These are phyloP conservation scores for Malassezia pachydermatis DNA, from an alignment of 1,284 basidiomycete species.

Conservation along the genomic window DNA sequence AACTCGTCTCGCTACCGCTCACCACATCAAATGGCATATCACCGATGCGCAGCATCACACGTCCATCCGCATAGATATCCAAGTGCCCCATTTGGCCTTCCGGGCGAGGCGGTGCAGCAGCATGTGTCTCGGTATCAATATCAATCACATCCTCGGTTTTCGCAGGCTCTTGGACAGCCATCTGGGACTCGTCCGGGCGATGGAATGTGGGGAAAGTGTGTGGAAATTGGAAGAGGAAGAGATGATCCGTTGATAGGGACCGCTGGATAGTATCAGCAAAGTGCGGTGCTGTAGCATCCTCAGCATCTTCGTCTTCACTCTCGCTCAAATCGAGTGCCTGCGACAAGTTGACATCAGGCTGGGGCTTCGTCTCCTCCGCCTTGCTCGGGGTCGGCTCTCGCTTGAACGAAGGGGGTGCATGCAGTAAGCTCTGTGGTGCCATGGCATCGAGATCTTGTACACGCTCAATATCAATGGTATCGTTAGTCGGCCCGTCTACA, in stretches of 20 bases:
- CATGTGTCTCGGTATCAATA: constrained; percentile 15
- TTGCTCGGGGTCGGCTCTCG: constrained; percentile 37
- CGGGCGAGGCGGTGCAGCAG: neutral
- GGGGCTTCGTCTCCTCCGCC: constrained; percentile 24
- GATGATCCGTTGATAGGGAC: constrained; percentile 52
- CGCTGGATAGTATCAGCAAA: constrained; percentile 51
- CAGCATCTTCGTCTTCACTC: constrained; percentile 72
- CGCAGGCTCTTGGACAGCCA: neutral
- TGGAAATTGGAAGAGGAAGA: constrained; percentile 89
- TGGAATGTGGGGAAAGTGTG: constrained; percentile 69
- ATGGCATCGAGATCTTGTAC: constrained; percentile 73
- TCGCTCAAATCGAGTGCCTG: constrained; percentile 72
- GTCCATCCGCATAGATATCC: constrained; percentile 36
- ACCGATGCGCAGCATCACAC: constrained; percentile 35
- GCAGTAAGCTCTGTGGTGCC: constrained; percentile 65
- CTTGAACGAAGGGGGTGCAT: constrained; percentile 46
- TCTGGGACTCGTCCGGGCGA: neutral
- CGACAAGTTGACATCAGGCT: constrained; percentile 53
- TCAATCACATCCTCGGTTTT: constrained; percentile 2
- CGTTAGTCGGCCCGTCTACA: constrained; percentile 6
- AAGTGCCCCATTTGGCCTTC: constrained; percentile 41
- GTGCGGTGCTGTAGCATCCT: constrained; percentile 72
- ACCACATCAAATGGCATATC: constrained; percentile 56
- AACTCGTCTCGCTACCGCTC: constrained; percentile 72
- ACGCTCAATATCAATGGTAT: constrained; percentile 64